Evolutionary conservation across 495 filamentous ascomycete genomes (phyloP).

Genomic region (Zalerion maritima): DNA sequence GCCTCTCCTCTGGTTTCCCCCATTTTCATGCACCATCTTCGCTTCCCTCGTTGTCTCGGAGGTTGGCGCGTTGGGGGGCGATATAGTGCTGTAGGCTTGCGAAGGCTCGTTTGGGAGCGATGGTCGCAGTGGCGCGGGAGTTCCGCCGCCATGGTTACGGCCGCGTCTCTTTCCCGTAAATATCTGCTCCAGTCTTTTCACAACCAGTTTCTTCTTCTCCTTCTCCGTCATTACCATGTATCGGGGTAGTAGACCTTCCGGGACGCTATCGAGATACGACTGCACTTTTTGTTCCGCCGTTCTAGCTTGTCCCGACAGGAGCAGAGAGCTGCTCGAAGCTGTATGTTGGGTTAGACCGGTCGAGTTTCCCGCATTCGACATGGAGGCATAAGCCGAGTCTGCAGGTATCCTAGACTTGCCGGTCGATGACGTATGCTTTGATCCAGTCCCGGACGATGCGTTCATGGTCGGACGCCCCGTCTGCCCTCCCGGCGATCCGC

Average conservation of each 20-base stretch:
- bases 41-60: slow-evolving; percentile 24
- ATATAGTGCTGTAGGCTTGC: too few relatives aligned
- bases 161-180: slow-evolving; percentile 54
- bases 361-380: slow-evolving; percentile 40
- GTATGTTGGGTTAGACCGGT: slow-evolving; percentile 15
- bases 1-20: slow-evolving; percentile 15
- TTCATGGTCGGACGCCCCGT: slow-evolving; percentile 17
- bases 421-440: slow-evolving; percentile 33
- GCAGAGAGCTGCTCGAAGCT: slow-evolving; percentile 7
- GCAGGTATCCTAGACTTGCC: slow-evolving; percentile 38
- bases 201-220: slow-evolving; percentile 56
- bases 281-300: slow-evolving; percentile 39
- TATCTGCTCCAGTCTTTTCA: slow-evolving; percentile 56
- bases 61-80: neutral
- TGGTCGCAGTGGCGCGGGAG: too few relatives aligned
- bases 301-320: slow-evolving; percentile 13
- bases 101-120: too few relatives aligned
- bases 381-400: slow-evolving; percentile 64
- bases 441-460: slow-evolving; percentile 15
- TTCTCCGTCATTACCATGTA: slow-evolving; percentile 43
- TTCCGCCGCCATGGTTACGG: slow-evolving; percentile 9
- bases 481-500: slow-evolving; percentile 25
- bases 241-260: slow-evolving; percentile 40
- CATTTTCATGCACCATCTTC: slow-evolving; percentile 17
- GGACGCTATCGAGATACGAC: slow-evolving; percentile 46